Evolutionary conservation across 208 protist species (phyloP), one percentile per base, ranked within the genome.

Genomic region (Leishmania turanica): DNA sequence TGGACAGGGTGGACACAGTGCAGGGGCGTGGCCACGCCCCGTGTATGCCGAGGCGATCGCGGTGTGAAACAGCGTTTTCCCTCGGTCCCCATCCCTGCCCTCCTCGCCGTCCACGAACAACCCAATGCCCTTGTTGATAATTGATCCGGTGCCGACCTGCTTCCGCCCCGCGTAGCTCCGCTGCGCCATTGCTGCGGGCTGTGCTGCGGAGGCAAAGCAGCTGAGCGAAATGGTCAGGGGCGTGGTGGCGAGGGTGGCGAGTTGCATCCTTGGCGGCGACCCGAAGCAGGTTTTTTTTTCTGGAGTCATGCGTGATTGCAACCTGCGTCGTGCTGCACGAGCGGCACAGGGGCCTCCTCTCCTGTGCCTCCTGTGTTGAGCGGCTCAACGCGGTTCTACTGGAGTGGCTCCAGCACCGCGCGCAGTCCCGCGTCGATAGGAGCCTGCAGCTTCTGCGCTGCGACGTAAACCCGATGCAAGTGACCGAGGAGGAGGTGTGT

Each of bases 261-360:
- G 88, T 11, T 82, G 93, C 42, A 84, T 86, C 17, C 76, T 95
- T 53, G 84, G 80, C 47, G 91, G 91, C 15, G 82, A 93, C 21
- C 79, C 85, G 5, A 15, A 42, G 15, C 74, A 72, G 42, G 90
- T 89, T 2, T 60, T 97, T 49, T 79, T 88, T 88, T 34, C 62
- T 97, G 2, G 91, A 97, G 70, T 84, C 87, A 24, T 92, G 91
- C 80, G 87, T 97, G 54, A 88, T 97, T 17, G 85, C 91, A 9
- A 84, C 87, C 1, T 91, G 88, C 64, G 84, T 91, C 2, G 80
- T 95, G 1, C 34, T 89, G 47, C 69, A 89, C 73, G 82, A 86
- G 68, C 72, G 71, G 27, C 73, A 69, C 31, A 53, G 37, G 13
- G 74, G 78, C 6, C 1, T n/a, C 11, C 56, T 68, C 53, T 51